Base-by-base conservation (phyloP, 768 basidiomycete species). In the Chalciporus pseudorubinellus region DNA sequence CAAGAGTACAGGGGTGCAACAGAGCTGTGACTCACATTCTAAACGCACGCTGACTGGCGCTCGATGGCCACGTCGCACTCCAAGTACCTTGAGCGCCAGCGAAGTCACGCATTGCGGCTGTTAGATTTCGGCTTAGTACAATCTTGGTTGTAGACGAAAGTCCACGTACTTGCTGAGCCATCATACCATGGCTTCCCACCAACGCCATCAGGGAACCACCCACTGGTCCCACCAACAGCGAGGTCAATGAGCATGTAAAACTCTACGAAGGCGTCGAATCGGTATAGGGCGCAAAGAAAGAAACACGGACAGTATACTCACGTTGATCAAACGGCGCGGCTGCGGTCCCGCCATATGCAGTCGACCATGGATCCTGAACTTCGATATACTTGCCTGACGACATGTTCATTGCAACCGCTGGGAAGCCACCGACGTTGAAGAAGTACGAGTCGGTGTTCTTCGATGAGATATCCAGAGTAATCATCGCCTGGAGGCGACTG, bases 231-330 rank as follows among this genome's bases (percentile, higher is more conserved):
- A 10, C 92, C 92, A 10, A 81, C 89, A 2, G 84, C 90, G 31
- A 94, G 78, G 65, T 89, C 80, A 63, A 95, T 71, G 60, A 91
- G 82, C 21, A 94, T 70, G 70, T 89, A 94, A 69, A 95, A 93
- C 16, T 83, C 85, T 83, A 50, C 13, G 8, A 12, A n/a, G 18
- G n/a, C 61, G 54, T 46, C 63, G 6, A 16, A 29, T 21, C 11
- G 60, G 36, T 5, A 4, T 52, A 24, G 39, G 44, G n/a, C 13
- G 18, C 13, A 21, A 29, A 28, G 50, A 46, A 26, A 42, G 28
- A 26, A 26, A 8, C 24, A 47, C 46, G 29, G 28, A 36, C 16
- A 28, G 34, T 11, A 16, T 11, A 55, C 51, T 5, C 40, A 56
- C 76, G 62, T 79, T 67, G 66, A 50, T 67, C 66, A 41, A 67